A percentile compares a stretch with the other conserved stretches of the same genome.
phyloP scores from a whole-genome alignment of 1,284 basidiomycete genomes.

The Puccinia hordei region DNA sequence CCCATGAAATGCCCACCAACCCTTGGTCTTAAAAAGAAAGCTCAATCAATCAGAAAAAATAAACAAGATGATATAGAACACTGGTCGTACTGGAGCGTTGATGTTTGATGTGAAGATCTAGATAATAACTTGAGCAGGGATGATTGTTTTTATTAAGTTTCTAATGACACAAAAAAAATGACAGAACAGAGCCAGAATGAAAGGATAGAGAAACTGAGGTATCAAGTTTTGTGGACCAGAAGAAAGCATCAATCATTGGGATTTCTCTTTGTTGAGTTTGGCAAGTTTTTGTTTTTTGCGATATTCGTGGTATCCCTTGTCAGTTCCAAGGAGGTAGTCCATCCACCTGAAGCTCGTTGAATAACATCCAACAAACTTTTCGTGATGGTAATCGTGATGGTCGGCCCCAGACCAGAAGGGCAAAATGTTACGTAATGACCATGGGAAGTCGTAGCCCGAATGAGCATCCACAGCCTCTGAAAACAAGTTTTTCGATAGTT shows the following conservation, averaged over 20 bases:
- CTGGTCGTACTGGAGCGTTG: too few species aligned
- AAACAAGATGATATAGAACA: too few species aligned
- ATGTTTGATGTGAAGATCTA: background rate
- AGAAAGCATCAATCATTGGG: background rate
- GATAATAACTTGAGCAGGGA: background rate
- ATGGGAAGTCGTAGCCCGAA: conserved; percentile 74
- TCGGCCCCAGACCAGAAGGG: conserved; percentile 99
- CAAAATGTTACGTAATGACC: conserved; percentile 87
- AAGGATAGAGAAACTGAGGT: background rate
- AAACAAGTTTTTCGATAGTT: background rate
- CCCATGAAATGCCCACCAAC: too few species aligned
- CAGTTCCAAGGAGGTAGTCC: conserved; percentile 81
- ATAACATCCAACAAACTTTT: conserved; percentile 60
- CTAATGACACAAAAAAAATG: background rate
- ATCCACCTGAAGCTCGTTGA: conserved; percentile 91
- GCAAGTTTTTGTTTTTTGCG: conserved; percentile 44
- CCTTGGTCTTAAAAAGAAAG: too few species aligned
- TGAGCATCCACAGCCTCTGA: conserved; percentile 87
- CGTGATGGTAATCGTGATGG: conserved; percentile 65
- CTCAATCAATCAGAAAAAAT: too few species aligned
- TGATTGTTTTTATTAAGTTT: background rate
- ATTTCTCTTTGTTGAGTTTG: conserved; percentile 2
- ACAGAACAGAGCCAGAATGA: too few species aligned
- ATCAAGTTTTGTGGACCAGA: background rate
- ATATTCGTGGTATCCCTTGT: conserved; percentile 70